Evolutionary conservation across 2,329 filamentous ascomycete species (phyloP).

Genomic region (Alternaria arborescens): DNA sequence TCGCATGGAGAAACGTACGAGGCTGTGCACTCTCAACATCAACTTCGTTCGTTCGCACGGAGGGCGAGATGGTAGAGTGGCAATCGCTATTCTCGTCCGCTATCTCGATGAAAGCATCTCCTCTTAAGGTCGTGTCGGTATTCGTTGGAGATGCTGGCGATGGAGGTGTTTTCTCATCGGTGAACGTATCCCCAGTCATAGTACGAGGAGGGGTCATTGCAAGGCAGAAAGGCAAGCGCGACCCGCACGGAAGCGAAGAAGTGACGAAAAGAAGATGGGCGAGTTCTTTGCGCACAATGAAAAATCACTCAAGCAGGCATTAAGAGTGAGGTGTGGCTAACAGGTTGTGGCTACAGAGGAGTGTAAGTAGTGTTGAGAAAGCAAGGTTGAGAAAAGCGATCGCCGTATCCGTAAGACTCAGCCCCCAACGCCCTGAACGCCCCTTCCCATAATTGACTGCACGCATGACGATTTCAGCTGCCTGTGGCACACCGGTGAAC

Average conservation of each 20-base stretch:
- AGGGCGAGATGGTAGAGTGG: slow-evolving; percentile 21
- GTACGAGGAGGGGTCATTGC: slow-evolving; percentile 41
- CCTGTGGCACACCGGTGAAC: slow-evolving; percentile 24
- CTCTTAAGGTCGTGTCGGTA: slow-evolving; percentile 40
- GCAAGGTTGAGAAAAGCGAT: slow-evolving; percentile 14
- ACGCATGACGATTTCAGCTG: slow-evolving; percentile 11
- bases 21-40: slow-evolving; percentile 41
- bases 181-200: slow-evolving; percentile 45
- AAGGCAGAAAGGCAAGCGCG: slow-evolving; percentile 1
- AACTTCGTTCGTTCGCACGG: slow-evolving; percentile 17
- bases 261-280: slow-evolving; percentile 9
- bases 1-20: slow-evolving; percentile 34
- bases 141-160: slow-evolving; percentile 41
- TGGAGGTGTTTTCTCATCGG: slow-evolving; percentile 34
- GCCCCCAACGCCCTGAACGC: slow-evolving; percentile 26
- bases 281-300: slow-evolving; percentile 12
- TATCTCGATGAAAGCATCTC: slow-evolving; percentile 46
- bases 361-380: slow-evolving; percentile 34
- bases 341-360: slow-evolving; percentile 34
- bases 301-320: slow-evolving; percentile 26
- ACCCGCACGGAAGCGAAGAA: slow-evolving; percentile 15
- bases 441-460: slow-evolving; percentile 27
- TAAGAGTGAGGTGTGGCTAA: slow-evolving; percentile 35
- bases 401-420: slow-evolving; percentile 21
- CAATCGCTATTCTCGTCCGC: slow-evolving; percentile 23